Base-by-base conservation (phyloP, 2,329 filamentous ascomycete species). In the Endothia cerciana region DNA sequence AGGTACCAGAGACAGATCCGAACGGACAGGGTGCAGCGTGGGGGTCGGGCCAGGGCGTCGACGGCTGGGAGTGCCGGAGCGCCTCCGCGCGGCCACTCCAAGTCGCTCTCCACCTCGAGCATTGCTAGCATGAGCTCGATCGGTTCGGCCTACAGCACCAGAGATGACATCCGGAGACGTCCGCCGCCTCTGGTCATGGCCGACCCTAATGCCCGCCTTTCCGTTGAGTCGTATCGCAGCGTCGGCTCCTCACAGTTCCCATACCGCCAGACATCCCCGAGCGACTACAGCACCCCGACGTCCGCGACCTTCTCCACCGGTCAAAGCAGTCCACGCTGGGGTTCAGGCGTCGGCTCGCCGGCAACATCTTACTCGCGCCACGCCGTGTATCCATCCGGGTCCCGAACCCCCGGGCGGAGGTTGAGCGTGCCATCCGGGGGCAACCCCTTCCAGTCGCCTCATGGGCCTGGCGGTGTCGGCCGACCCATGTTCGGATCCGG, bases 1-100 rank as follows among this genome's bases (percentile, higher is more conserved):
- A 86, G 94, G 47, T 97, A 97, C 72, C 94, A 97, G 73, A 87
- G 94, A 68, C 94, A 97, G 77, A 93, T 97, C 66, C 87, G 94
- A 62, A 96, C 92, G 0, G 94, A 97, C 70, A 85, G 93, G 66
- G 91, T 94, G 41, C 90, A 91, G 60, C 86, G 90, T 1, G 89
- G 87, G 33, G 86, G 85, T 66, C 85, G 94, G 70, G 89, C 92
- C 8, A 86, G 94, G 69, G 89, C 93, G 15, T 89, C 91, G 15
- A 97, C 93, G 1, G 85, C 88, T 25, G 90, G 91, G 33, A 94
- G 91, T 72, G 85, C 89, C 68, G 86, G 87, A 22, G 86, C 88
- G 7, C 89, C 91, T 40, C 85, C 84, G 67, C 85, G 93, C 66
- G 93, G 93, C 1, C 94, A 97, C 76, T 91, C 90, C 71, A 97